Evolutionary conservation across 2,329 filamentous ascomycete genomes (phyloP).

Genomic region (Pseudogymnoascus sp.): DNA sequence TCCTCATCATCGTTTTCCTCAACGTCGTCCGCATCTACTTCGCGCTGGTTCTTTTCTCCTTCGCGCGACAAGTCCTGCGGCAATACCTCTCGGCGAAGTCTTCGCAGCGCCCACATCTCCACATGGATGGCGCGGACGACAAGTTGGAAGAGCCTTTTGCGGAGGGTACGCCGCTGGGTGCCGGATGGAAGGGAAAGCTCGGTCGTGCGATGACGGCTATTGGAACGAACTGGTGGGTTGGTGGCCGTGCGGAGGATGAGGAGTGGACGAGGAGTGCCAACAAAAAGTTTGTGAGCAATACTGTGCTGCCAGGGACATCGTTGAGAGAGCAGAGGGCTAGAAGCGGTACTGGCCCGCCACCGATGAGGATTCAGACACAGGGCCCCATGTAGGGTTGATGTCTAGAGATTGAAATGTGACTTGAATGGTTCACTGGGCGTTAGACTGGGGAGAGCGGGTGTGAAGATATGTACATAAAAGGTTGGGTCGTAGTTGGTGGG

Average conservation of each 20-base stretch:
- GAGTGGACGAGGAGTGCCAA: slow-evolving; percentile 60
- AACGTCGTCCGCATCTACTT: slow-evolving; percentile 77
- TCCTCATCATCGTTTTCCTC: slow-evolving; percentile 64
- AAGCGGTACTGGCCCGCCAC: slow-evolving; percentile 32
- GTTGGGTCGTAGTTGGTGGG: background rate
- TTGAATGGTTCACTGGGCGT: background rate
- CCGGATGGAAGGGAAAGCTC: slow-evolving; percentile 69
- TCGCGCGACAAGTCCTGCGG: slow-evolving; percentile 67
- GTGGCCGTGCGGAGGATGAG: slow-evolving; percentile 50
- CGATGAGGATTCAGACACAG: slow-evolving; percentile 8
- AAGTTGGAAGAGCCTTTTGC: slow-evolving; percentile 62
- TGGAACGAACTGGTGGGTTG: slow-evolving; percentile 74
- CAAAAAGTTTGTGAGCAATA: slow-evolving; percentile 47
- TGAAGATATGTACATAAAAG: background rate
- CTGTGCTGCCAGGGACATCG: slow-evolving; percentile 31
- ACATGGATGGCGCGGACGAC: slow-evolving; percentile 34
- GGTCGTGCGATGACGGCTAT: slow-evolving; percentile 71
- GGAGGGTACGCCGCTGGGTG: slow-evolving; percentile 59
- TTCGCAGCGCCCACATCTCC: slow-evolving; percentile 22
- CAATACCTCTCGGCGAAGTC: slow-evolving; percentile 47
- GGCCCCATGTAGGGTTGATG: background rate
- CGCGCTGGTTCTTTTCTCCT: slow-evolving; percentile 72
- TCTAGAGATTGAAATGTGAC: background rate
- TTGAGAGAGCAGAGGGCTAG: slow-evolving; percentile 37
- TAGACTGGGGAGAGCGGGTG: background rate